Percentiles rank a stretch among this genome's conserved stretches.
phyloP scores from a whole-genome alignment of 768 basidiomycete species.

The Suillus alpinus region DNA sequence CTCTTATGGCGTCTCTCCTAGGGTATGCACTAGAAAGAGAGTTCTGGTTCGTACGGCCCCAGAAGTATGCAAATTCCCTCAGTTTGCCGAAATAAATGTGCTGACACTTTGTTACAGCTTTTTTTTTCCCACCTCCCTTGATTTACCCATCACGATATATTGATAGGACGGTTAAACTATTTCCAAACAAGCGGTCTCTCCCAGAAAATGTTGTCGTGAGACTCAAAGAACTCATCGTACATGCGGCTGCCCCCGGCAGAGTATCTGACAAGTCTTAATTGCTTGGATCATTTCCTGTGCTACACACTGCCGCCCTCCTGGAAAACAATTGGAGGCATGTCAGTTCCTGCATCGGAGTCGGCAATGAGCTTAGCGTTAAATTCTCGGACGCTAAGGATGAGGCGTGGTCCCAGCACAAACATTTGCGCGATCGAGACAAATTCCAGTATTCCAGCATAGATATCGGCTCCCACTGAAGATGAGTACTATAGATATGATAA shows the following conservation, averaged over 20 bases:
- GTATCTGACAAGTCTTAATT: no score
- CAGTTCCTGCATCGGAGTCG: background rate
- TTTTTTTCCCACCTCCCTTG: background rate
- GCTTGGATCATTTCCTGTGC: no score
- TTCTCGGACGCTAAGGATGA: background rate
- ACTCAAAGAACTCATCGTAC: constrained; percentile 11
- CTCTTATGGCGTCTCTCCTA: background rate
- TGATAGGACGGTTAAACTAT: constrained; percentile 6
- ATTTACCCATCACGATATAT: background rate
- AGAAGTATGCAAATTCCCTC: background rate
- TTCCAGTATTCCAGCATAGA: background rate
- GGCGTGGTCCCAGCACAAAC: background rate
- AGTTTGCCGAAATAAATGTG: background rate
- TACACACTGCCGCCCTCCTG: background rate
- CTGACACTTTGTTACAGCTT: background rate
- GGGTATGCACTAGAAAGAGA: background rate
- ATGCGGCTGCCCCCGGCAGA: no score
- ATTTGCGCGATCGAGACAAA: background rate
- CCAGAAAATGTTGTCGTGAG: constrained; percentile 1
- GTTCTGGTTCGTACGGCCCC: background rate
- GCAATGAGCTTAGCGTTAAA: background rate
- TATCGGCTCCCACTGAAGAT: background rate
- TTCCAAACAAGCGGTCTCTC: constrained; percentile 19
- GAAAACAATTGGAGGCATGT: background rate
- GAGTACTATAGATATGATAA: background rate